These are phyloP conservation scores for Lentinula guzmanii DNA, from an alignment of 768 basidiomycete genomes.

Conservation along the genomic window DNA sequence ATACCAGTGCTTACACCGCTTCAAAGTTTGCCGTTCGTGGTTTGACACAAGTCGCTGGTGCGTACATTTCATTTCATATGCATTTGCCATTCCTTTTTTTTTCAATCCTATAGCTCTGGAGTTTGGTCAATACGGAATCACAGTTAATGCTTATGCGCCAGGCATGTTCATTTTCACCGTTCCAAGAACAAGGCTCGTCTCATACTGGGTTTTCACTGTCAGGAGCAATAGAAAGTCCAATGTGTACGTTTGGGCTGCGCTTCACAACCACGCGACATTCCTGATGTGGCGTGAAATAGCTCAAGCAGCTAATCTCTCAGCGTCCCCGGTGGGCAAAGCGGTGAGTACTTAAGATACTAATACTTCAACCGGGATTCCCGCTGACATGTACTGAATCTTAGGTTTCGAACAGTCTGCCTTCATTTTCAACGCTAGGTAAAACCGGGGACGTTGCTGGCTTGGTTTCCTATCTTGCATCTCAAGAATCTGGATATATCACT, in stretches of 20 bases:
- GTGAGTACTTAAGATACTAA: not conserved
- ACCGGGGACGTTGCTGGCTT: slow-evolving; percentile 17
- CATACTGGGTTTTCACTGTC: not conserved
- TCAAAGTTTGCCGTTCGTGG: slow-evolving; percentile 7
- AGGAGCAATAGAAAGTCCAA: not conserved
- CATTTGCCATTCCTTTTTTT: no score
- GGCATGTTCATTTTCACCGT: slow-evolving; percentile 4
- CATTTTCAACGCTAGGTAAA: slow-evolving; percentile 9
- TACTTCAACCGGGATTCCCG: no score
- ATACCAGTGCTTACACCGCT: not conserved
- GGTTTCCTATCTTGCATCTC: slow-evolving; percentile 24
- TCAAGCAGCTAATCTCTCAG: not conserved
- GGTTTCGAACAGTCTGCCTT: not conserved
- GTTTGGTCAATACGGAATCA: slow-evolving; percentile 18
- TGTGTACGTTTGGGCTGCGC: not conserved
- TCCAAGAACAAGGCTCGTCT: not conserved
- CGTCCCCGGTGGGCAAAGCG: not conserved
- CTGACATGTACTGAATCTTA: not conserved
- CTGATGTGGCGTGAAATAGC: not conserved
- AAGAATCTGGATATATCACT: slow-evolving; percentile 18
- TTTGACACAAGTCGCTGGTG: slow-evolving; percentile 2
- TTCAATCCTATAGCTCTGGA: slow-evolving; percentile 19
- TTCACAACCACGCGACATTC: not conserved
- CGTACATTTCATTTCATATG: not conserved
- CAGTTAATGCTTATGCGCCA: slow-evolving; percentile 23